Evolutionary conservation across 768 basidiomycete genomes (phyloP).

Genomic region (Suillus subluteus): DNA sequence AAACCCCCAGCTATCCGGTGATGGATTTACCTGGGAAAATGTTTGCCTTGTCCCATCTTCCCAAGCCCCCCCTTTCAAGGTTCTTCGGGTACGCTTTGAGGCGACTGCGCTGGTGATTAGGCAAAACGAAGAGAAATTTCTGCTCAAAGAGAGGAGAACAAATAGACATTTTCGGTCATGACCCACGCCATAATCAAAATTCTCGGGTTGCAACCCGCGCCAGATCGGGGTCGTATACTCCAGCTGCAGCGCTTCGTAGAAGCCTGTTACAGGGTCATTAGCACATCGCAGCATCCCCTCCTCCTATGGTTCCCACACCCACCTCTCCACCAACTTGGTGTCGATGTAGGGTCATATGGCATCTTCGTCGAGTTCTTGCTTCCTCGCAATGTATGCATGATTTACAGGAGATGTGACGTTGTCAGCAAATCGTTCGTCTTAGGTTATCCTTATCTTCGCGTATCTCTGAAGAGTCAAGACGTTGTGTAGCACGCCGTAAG

Average conservation of each 20-base stretch:
- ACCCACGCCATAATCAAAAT: conserved; percentile 2
- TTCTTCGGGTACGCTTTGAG: conserved; percentile 1
- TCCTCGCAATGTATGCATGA: neutral
- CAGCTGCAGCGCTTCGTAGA: neutral
- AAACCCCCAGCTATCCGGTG: neutral
- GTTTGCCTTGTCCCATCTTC: neutral
- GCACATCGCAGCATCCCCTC: neutral
- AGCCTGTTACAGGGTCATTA: neutral
- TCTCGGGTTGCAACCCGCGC: neutral
- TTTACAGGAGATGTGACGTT: neutral
- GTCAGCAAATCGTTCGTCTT: neutral
- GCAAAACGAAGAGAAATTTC: neutral
- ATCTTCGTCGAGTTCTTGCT: conserved; percentile 1
- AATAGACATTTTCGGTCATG: neutral
- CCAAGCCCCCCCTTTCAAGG: conserved; percentile 1
- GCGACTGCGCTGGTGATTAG: neutral
- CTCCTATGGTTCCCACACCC: neutral
- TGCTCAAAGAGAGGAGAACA: neutral
- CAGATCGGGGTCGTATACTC: neutral
- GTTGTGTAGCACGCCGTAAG: neutral
- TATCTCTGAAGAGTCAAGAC: neutral
- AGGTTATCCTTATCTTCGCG: neutral
- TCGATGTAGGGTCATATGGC: neutral
- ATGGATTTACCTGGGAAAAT: neutral
- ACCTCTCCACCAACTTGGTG: neutral